phyloP scores from a whole-genome alignment of 345 rosid species.

The Citrus cavaleriei region DNA sequence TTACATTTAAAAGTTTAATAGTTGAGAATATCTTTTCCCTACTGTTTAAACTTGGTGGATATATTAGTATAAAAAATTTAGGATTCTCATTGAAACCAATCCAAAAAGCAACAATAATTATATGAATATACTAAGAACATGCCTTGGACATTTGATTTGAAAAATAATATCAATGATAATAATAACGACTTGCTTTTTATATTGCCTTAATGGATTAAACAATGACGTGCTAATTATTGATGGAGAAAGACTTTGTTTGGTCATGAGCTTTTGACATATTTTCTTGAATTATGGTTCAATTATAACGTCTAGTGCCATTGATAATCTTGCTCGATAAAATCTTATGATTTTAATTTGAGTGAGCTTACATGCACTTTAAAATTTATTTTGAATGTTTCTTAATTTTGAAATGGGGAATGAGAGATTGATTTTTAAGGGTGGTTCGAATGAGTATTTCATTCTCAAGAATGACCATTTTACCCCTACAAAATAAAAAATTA shows the following conservation, averaged over 20 bases:
- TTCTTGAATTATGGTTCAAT: not conserved
- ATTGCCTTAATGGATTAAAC: not conserved
- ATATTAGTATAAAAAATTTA: too few relatives aligned
- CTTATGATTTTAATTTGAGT: too few relatives aligned
- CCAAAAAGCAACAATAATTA: not conserved
- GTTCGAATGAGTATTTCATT: too few relatives aligned
- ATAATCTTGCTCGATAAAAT: too few relatives aligned
- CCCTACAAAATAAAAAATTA: too few relatives aligned
- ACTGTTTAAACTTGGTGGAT: too few relatives aligned
- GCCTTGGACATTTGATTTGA: not conserved
- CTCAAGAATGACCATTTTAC: fast-evolving
- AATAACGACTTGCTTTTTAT: not conserved
- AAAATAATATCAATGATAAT: too few relatives aligned
- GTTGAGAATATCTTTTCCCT: too few relatives aligned
- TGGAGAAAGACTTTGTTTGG: not conserved
- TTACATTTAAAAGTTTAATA: not conserved
- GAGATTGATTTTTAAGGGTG: too few relatives aligned
- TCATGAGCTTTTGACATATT: not conserved
- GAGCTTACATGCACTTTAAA: too few relatives aligned
- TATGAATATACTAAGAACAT: not conserved
- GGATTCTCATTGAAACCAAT: not conserved
- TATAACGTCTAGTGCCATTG: not conserved
- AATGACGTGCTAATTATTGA: not conserved
- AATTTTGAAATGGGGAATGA: too few relatives aligned
- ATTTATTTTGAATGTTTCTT: too few relatives aligned